Conservation (phyloP, 2,329 filamentous ascomycete species). For the Colletotrichum australisinense region DNA sequence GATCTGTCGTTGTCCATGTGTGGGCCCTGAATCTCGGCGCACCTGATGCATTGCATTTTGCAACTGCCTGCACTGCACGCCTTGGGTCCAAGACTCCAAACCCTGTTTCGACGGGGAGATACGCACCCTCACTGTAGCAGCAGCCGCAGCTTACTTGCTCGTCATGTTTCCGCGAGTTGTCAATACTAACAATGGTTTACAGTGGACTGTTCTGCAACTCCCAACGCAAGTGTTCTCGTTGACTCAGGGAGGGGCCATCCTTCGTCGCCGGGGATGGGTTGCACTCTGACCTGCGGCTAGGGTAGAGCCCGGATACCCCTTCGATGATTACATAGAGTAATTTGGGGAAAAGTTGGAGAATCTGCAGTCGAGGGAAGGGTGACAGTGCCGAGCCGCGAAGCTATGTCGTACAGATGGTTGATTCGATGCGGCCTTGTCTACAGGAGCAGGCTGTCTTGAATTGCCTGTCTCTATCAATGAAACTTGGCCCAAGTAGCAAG, state of each 20-base stretch:
- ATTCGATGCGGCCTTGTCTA: conserved; percentile 10
- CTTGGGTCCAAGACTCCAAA: not conserved
- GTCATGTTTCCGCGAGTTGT: not conserved
- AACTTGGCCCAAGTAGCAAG: conserved; percentile 1
- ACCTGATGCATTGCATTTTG: conserved; percentile 5
- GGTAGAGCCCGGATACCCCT: conserved; percentile 5
- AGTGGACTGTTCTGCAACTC: conserved; percentile 6
- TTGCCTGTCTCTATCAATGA: conserved; percentile 9
- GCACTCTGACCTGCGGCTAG: conserved; percentile 27
- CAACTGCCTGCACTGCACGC: not conserved
- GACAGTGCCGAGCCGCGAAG: conserved; percentile 26
- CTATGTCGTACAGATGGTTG: conserved; percentile 28
- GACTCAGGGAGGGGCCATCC: conserved; percentile 7
- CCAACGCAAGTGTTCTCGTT: not conserved
- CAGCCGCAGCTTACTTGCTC: not conserved
- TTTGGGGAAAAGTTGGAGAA: conserved; percentile 37
- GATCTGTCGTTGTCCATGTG: not conserved
- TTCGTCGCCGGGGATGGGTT: conserved; percentile 17
- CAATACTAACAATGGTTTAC: not conserved
- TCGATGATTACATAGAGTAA: conserved; percentile 16
- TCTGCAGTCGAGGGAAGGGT: conserved; percentile 14
- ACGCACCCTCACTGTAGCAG: not conserved
- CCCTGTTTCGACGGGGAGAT: conserved; percentile 4
- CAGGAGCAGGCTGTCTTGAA: conserved; percentile 16
- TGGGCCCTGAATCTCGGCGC: conserved; percentile 26